These are phyloP conservation scores for Tilletiopsis washingtonensis DNA, from an alignment of 1,284 basidiomycete genomes.

Conservation along the genomic window DNA sequence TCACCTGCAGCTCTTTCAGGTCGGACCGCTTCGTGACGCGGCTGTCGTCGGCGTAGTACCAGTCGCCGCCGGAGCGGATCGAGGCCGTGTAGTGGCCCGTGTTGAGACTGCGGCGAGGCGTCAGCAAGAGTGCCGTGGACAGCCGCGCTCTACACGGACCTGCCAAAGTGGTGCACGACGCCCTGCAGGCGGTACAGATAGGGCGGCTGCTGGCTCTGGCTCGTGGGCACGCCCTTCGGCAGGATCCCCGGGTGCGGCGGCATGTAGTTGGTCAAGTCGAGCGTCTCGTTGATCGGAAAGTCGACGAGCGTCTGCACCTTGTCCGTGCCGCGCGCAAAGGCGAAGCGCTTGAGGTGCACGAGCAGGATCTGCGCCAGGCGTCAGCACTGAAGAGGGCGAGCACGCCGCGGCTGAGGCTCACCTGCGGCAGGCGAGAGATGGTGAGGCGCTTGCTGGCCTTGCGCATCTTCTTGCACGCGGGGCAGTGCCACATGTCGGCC, in stretches of 20 bases:
- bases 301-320: constrained; percentile 54
- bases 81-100: constrained; percentile 47
- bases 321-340: constrained; percentile 83
- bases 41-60: constrained; percentile 45
- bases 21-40: constrained; percentile 25
- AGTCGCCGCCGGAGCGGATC: constrained; percentile 26
- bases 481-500: constrained; percentile 84
- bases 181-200: constrained; percentile 50
- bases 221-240: constrained; percentile 13
- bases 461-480: constrained; percentile 76
- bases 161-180: constrained; percentile 48
- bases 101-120: too few species aligned
- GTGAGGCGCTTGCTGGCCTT: constrained; percentile 78
- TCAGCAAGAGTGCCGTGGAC: constrained; percentile 3
- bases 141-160: background rate
- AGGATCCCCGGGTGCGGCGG: constrained; percentile 53
- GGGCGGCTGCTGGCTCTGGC: constrained; percentile 36
- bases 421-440: constrained; percentile 76
- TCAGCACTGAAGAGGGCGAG: constrained; percentile 77
- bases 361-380: constrained; percentile 77
- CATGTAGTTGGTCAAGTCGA: constrained; percentile 88
- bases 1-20: background rate
- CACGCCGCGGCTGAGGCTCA: constrained; percentile 30
- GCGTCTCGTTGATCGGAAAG: constrained; percentile 64
- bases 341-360: constrained; percentile 94